These are phyloP conservation scores for Alternaria sp. DNA, from an alignment of 2,329 filamentous ascomycete species.

Conservation along the genomic window DNA sequence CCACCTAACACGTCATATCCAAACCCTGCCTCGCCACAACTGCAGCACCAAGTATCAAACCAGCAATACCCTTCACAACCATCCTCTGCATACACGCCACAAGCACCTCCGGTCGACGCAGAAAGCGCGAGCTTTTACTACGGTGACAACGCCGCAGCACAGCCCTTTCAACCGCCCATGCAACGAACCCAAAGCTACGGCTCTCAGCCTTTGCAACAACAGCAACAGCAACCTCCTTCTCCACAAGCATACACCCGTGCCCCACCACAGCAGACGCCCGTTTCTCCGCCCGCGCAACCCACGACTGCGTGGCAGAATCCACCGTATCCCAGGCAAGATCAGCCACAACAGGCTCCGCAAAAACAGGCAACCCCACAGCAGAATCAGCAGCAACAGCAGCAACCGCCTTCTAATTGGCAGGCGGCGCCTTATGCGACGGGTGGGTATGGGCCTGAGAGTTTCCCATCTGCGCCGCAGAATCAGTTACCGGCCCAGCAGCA, in stretches of 20 bases:
- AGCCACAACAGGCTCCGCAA: conserved; percentile 34
- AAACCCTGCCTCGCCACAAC: conserved; percentile 48
- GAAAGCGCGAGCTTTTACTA: conserved; percentile 50
- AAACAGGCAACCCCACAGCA: conserved; percentile 36
- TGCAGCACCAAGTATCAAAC: conserved; percentile 47
- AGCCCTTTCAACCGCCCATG: conserved; percentile 35
- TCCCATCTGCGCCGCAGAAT: conserved; percentile 72
- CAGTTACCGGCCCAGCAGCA: conserved; percentile 56
- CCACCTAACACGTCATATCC: conserved; percentile 41
- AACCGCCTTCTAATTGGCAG: conserved; percentile 46
- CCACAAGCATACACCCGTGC: conserved; percentile 45
- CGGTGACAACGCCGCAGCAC: conserved; percentile 35
- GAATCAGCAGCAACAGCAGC: conserved; percentile 36
- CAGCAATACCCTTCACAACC: conserved; percentile 48
- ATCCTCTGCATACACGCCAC: conserved; percentile 43
- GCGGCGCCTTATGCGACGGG: conserved; percentile 52
- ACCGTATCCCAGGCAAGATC: conserved; percentile 45
- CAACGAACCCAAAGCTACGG: conserved; percentile 45
- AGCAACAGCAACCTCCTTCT: conserved; percentile 47
- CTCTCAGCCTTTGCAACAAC: conserved; percentile 44
- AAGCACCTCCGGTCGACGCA: conserved; percentile 47
- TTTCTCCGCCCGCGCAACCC: conserved; percentile 46
- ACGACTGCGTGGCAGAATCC: conserved; percentile 43
- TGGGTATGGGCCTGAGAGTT: conserved; percentile 59
- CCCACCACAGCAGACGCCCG: conserved; percentile 38